Evolutionary conservation across 2,329 filamentous ascomycete species (phyloP).

Genomic region (Ophiobolus disseminans): DNA sequence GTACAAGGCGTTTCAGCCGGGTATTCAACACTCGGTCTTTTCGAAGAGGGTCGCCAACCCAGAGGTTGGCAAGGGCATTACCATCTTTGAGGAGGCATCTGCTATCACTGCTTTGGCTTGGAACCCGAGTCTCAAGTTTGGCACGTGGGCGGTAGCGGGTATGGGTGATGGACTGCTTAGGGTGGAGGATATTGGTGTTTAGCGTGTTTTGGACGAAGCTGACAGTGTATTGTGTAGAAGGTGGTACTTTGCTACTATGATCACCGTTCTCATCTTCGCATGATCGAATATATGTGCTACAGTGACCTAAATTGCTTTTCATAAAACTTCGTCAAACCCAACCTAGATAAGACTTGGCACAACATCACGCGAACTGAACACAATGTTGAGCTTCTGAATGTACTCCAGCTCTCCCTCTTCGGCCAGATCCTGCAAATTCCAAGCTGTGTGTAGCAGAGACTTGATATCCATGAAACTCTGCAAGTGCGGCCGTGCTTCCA

Average conservation of each 20-base stretch:
- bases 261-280: too few species aligned
- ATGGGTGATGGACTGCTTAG: slow-evolving; percentile 57
- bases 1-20: slow-evolving; percentile 45
- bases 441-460: slow-evolving; percentile 14
- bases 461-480: slow-evolving; percentile 6
- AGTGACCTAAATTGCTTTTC: not conserved
- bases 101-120: slow-evolving; percentile 55
- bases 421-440: slow-evolving; percentile 18
- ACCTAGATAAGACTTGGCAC: slow-evolving; percentile 7
- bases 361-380: slow-evolving; percentile 8
- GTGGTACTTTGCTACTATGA: too few species aligned
- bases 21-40: slow-evolving; percentile 28
- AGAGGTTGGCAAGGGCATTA: slow-evolving; percentile 44
- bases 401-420: slow-evolving; percentile 9
- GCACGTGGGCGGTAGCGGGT: slow-evolving; percentile 60
- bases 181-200: slow-evolving; percentile 56
- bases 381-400: slow-evolving; percentile 9
- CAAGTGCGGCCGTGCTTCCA: slow-evolving; percentile 1
- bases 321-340: not conserved
- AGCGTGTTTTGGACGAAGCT: not conserved
- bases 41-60: slow-evolving; percentile 24
- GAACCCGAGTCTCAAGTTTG: slow-evolving; percentile 59
- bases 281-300: not conserved
- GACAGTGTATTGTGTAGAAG: too few species aligned
- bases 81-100: slow-evolving; percentile 55